Evolutionary conservation across 768 basidiomycete species (phyloP).

Genomic region (Guyanaporus albipodus): DNA sequence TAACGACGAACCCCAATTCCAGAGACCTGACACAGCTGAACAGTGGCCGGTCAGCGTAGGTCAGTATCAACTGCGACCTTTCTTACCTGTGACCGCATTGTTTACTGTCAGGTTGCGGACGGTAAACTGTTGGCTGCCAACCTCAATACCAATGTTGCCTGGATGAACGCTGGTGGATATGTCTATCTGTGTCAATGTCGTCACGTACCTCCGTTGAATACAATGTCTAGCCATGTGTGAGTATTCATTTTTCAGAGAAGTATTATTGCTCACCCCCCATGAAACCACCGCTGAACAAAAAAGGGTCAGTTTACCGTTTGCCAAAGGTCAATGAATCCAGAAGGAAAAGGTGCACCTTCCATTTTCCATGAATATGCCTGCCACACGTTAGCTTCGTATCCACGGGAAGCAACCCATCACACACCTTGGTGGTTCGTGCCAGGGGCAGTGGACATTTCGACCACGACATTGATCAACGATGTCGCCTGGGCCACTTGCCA

Average conservation of each 20-base stretch:
- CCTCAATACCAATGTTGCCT: slow-evolving; percentile 56
- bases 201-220: slow-evolving; percentile 39
- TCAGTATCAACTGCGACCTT: not conserved
- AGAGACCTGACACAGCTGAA: slow-evolving; percentile 29
- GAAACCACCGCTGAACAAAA: slow-evolving; percentile 38
- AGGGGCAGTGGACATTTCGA: slow-evolving; percentile 63
- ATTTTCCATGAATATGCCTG: slow-evolving; percentile 72
- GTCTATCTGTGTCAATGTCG: not conserved
- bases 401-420: not conserved
- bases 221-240: slow-evolving; percentile 27
- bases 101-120: slow-evolving; percentile 58
- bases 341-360: slow-evolving; percentile 40
- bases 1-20: slow-evolving; percentile 39
- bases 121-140: slow-evolving; percentile 79
- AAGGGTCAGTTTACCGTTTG: not conserved
- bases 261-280: slow-evolving; percentile 46
- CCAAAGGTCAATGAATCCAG: too few species aligned
- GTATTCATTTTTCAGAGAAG: not conserved
- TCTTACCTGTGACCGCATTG: slow-evolving; percentile 40
- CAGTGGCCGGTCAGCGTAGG: not conserved
- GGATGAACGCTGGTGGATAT: not conserved
- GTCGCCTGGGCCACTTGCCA: slow-evolving; percentile 84
- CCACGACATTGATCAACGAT: slow-evolving; percentile 65
- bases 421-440: slow-evolving; percentile 65
- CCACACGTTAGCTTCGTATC: not conserved